Conservation (phyloP, 1,139 yeast species). For the Yamadazyma atlantica region DNA sequence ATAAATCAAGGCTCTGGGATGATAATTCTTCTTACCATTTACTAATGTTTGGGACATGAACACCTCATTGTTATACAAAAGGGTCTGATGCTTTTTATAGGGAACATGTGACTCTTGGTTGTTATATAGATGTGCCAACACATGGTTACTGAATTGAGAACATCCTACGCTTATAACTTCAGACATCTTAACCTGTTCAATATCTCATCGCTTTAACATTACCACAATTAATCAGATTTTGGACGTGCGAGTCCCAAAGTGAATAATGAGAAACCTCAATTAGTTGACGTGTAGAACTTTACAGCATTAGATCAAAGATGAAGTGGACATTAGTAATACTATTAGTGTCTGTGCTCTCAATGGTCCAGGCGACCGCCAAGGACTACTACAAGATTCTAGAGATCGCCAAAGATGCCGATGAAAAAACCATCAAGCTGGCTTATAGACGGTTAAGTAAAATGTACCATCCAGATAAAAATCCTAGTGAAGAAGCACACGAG, state of each 20-base stretch:
- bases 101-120: constrained; percentile 69
- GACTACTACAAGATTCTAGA: constrained; percentile 58
- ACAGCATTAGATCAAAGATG: constrained; percentile 5
- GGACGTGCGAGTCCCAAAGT: neutral
- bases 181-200: constrained; percentile 46
- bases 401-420: constrained; percentile 64
- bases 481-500: constrained; percentile 76
- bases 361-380: constrained; percentile 17
- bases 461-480: constrained; percentile 94
- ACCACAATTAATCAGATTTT: no score
- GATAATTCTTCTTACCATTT: constrained; percentile 56
- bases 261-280: constrained; percentile 1
- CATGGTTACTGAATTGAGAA: constrained; percentile 72
- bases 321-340: constrained; percentile 7
- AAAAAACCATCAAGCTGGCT: constrained; percentile 82
- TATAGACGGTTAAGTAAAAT: constrained; percentile 81
- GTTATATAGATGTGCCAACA: constrained; percentile 77
- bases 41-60: constrained; percentile 35
- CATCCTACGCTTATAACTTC: constrained; percentile 71
- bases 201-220: no score
- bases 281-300: constrained; percentile 9
- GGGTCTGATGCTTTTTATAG: constrained; percentile 31
- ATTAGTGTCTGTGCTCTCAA: constrained; percentile 7
- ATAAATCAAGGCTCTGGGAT: constrained; percentile 79
- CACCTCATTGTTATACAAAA: constrained; percentile 30